Base-by-base conservation (phyloP, 2,329 filamentous ascomycete genomes). In the Aureobasidium melanogenum region DNA sequence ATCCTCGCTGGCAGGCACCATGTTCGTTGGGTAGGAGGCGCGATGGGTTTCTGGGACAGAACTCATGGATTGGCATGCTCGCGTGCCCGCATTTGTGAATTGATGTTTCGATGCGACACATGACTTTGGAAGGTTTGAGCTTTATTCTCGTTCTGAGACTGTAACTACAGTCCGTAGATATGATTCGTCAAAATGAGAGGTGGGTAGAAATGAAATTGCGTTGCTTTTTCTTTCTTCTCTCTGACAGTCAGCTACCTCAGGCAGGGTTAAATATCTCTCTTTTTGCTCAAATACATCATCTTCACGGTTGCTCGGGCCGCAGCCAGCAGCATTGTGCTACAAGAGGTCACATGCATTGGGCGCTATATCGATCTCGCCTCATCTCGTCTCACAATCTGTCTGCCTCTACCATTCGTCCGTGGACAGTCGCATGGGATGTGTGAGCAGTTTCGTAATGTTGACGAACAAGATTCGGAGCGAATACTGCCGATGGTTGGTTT, bases 21-120 rank as follows among this genome's bases (percentile, higher is more conserved):
- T 32, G 32, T 32, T 59, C 56, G 26, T 59, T 59, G 30, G 56
- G 56, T 10, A 59, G n/a, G 3, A 48, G 32, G 4, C 44, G 32
- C 1, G 56, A 59, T 2, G 56, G 44, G 44, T 59, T 59, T 14
- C 34, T 28, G 6, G 56, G 56, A n/a, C 56, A 59, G 44, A 59
- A 59, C 32, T 59, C 56, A 26, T 59, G 56, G 34, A 59, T 59
- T 6, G 56, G 56, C 43, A 59, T 59, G 56, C 56, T 59, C 17
- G 56, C 56, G 44, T 59, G 56, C 15, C 56, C 56, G 36, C 56
- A 59, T 12, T 17, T 30, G 44, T 59, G 56, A 12, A 59, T 59
- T 9, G 56, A 59, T 4, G 56, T 59, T 32, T 59, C 56, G 19
- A 59, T 59, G 56, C 56, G 56, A 50, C 56, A 59, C 56, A 59